A percentile compares a stretch with the other conserved stretches of the same genome.
Conservation (phyloP, 441 rosid genomes). For the Pelargonium cotyledonis region DNA sequence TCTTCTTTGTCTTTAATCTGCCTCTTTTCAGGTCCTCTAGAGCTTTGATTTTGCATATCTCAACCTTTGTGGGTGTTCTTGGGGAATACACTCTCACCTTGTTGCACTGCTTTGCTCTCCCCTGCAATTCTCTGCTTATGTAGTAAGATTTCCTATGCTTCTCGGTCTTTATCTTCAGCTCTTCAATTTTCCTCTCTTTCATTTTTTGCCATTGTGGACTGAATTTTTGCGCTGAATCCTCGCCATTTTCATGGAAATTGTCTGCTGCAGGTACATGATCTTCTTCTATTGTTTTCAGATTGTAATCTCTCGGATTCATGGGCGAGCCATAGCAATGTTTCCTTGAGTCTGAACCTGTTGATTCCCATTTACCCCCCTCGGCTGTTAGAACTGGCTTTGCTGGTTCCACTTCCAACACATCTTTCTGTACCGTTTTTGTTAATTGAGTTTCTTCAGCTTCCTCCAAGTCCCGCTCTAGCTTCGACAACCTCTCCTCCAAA, state of each 20-base stretch:
- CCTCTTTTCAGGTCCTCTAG: slow-evolving; percentile 60
- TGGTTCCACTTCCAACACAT: neutral
- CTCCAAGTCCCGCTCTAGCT: slow-evolving; percentile 21
- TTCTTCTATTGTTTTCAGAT: slow-evolving; percentile 23
- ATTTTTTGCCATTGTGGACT: slow-evolving; percentile 34
- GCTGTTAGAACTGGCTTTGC: neutral
- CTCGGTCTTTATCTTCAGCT: slow-evolving; percentile 39
- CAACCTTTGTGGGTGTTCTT: slow-evolving; percentile 38
- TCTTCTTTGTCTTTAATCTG: slow-evolving; percentile 39
- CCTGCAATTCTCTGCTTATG: slow-evolving; percentile 46
- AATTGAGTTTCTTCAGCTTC: neutral
- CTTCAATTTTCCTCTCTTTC: slow-evolving; percentile 26
- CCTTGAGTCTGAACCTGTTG: neutral
- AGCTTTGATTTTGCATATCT: slow-evolving; percentile 53
- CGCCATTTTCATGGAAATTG: slow-evolving; percentile 6
- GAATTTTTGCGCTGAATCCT: slow-evolving; percentile 20
- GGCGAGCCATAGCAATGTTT: slow-evolving; percentile 10
- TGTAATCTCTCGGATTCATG: slow-evolving; percentile 21
- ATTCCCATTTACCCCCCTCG: too few species aligned
- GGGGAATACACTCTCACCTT: slow-evolving; percentile 54
- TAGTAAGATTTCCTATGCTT: slow-evolving; percentile 68
- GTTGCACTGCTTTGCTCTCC: slow-evolving; percentile 38
- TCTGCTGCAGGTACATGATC: slow-evolving; percentile 17
- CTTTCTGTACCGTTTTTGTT: neutral
- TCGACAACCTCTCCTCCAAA: slow-evolving; percentile 28